These are phyloP conservation scores for Xylaria sp. DNA, from an alignment of 2,329 filamentous ascomycete species.

Conservation along the genomic window DNA sequence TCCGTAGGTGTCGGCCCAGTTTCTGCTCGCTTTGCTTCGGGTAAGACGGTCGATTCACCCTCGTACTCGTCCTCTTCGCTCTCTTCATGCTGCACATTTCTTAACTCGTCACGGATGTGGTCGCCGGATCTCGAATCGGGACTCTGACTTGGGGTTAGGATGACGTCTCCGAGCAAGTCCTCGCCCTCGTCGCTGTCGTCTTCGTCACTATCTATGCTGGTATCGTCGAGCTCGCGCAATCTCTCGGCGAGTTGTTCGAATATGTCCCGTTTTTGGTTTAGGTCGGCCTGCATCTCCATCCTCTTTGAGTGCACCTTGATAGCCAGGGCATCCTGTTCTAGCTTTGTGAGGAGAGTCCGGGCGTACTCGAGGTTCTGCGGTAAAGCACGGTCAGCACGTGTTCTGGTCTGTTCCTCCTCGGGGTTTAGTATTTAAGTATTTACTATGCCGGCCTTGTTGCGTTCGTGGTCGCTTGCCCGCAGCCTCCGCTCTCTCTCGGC, in stretches of 20 bases:
- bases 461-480: conserved; percentile 72
- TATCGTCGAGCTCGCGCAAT: conserved; percentile 74
- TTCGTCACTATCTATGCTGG: conserved; percentile 58
- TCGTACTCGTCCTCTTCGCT: conserved; percentile 35
- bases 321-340: conserved; percentile 75
- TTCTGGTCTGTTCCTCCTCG: conserved; percentile 18
- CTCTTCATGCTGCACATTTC: conserved; percentile 23
- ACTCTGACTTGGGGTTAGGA: conserved; percentile 66
- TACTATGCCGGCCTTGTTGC: conserved; percentile 68
- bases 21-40: conserved; percentile 29
- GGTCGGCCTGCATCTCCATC: conserved; percentile 70
- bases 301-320: conserved; percentile 69
- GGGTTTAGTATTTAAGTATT: conserved; percentile 60
- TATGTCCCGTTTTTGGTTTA: conserved; percentile 72
- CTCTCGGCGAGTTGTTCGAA: conserved; percentile 74
- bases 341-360: conserved; percentile 72
- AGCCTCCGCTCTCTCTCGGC: conserved; percentile 68
- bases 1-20: conserved; percentile 5
- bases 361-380: conserved; percentile 77
- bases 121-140: conserved; percentile 53
- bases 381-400: background rate
- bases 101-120: conserved; percentile 26
- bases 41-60: conserved; percentile 40
- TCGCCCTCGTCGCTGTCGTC: conserved; percentile 63
- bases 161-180: conserved; percentile 66